Evolutionary conservation across 208 protist species (phyloP).

Genomic region (Porcisia hertigi): DNA sequence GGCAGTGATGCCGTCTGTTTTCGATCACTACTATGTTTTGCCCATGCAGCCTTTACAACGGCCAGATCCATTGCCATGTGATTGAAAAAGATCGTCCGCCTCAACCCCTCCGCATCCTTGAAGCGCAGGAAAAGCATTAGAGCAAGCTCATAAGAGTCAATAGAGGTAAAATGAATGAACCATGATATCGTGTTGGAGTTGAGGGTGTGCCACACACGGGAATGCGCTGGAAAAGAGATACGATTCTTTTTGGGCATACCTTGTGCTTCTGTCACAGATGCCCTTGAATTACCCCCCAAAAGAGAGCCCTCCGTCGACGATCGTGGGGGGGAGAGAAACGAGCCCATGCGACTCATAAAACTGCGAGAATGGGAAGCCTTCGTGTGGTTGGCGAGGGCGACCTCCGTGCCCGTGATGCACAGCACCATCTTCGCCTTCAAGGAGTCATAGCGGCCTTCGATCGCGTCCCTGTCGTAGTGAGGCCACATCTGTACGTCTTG

Average conservation of each 20-base stretch:
- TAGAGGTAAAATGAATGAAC: slow-evolving; percentile 1
- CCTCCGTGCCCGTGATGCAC: slow-evolving; percentile 2
- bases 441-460: slow-evolving; percentile 1
- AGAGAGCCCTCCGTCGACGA: not conserved
- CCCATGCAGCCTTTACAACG: not conserved
- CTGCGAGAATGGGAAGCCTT: too few relatives aligned
- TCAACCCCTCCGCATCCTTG: not conserved
- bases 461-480: not conserved
- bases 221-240: not conserved
- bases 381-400: not conserved
- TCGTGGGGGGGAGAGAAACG: not conserved
- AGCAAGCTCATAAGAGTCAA: slow-evolving; percentile 15
- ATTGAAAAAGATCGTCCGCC: not conserved
- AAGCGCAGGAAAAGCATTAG: slow-evolving; percentile 3
- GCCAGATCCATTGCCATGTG: not conserved
- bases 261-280: not conserved
- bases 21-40: not conserved
- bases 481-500: slow-evolving; percentile 14
- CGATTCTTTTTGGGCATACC: not conserved
- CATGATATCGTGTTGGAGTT: not conserved
- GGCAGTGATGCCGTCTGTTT: not conserved
- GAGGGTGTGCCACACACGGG: not conserved
- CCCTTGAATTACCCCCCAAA: not conserved
- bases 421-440: slow-evolving; percentile 12
- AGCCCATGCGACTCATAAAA: not conserved